Evolutionary conservation across 805 yeast species (phyloP), one percentile per base, ranked within the genome.

Genomic region (Yamadazyma akitaensis): DNA sequence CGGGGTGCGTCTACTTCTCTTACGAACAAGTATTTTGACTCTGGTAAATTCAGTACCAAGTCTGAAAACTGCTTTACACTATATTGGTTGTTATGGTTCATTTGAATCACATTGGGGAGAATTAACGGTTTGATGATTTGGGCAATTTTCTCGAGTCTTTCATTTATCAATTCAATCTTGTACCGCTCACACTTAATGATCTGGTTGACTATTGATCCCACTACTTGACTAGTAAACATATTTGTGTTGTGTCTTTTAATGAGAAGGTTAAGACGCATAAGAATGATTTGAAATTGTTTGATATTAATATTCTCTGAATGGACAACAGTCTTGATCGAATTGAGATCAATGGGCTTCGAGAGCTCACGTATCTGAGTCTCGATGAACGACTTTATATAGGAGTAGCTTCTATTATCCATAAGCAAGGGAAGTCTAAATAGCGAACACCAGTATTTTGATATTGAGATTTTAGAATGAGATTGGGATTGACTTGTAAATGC

Each of bases 201-300:
- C 48, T 71, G 75, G 48, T 63, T 71, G 17, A 62, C 63, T 1
- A 71, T 62, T 43, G 68, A 74, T 46, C 62, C 61, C 4, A 61
- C 55, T n/a, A 65, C 60, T 47, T 70, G 71, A 28, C 57, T 47
- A 24, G 55, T 49, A 56, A 63, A 68, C 35, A 54, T 43, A 41
- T 51, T 55, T 18, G 61, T 48, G 44, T 64, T 62, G 50, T 65
- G 68, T 12, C 71, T 48, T 39, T 57, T 55, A 10, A 53, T 42
- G 30, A 50, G 41, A 11, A 46, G 37, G 36, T 51, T 53, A 31
- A 54, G 40, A 21, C 47, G 43, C 39, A 46, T 39, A 14, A 53
- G 25, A 10, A 48, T 46, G 35, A 48, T 37, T 33, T 50, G 44
- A 28, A 48, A 43, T n/a, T 48, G 47, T 19, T 42, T 39, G 18